Evolutionary conservation across 2,329 filamentous ascomycete genomes (phyloP), one percentile per base, ranked within the genome.

Genomic region (Fusarium sp.): DNA sequence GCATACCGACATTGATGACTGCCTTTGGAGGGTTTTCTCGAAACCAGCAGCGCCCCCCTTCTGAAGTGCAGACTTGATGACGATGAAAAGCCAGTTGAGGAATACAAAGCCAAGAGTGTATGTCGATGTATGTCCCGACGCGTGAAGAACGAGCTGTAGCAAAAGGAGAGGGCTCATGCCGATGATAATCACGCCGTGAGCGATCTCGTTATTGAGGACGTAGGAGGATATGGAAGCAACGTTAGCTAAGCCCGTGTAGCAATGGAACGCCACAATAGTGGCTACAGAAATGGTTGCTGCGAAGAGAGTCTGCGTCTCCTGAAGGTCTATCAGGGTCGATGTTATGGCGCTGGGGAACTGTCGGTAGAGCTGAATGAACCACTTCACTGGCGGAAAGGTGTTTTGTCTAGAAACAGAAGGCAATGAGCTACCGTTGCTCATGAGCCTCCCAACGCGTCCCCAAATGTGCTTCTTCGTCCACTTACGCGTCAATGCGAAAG

Each of bases 401-500:
- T 12, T 12, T 18, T 5, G 15, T 8, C n/a, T 18, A 1, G 4
- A 4, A 24, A n/a, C 15, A 24, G 15, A 18, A 5, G 42, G 15
- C 0, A 18, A 8, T 12, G 3, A 8, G 2, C 15, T 12, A 18
- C 41, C 10, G 8, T 18, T 4, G n/a, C n/a, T 8, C n/a, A 17
- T 12, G 15, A 44, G 15, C 15, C 41, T 44, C 41, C 15, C 15
- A 15, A 5, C 10, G 4, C 41, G 15, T 24, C 41, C 10, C 41
- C 41, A 44, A 5, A 44, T 5, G 15, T 44, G 4, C 15, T 11
- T 12, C 7, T 1, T 44, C n/a, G n/a, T 44, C 41, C 41, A 44
- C 10, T 12, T 24, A 1, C 41, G n/a, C 10, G 41, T 44, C n/a
- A 24, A 24, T 12, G n/a, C 41, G n/a, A 44, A 44, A 12, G 41